Evolutionary conservation across 352 stramenopile species (phyloP).

Genomic region (Blastocystis sp.): DNA sequence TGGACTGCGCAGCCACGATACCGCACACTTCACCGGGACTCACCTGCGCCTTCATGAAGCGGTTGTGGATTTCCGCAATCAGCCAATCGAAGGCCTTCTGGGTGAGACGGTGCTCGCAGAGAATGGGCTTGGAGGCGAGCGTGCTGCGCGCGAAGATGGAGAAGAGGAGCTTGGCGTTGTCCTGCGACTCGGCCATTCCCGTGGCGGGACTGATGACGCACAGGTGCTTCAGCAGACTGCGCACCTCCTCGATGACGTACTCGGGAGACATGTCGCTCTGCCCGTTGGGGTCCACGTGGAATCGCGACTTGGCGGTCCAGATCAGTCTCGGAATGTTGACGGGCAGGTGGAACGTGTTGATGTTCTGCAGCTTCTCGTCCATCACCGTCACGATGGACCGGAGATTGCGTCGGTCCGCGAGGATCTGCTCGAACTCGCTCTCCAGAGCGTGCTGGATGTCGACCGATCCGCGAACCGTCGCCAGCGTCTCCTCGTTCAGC

Average conservation of each 20-base stretch:
- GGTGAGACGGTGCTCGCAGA: constrained; percentile 85
- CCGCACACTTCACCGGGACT: constrained; percentile 92
- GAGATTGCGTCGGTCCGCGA: constrained; percentile 83
- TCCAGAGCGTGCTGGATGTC: constrained; percentile 81
- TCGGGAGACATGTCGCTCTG: constrained; percentile 61
- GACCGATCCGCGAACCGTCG: constrained; percentile 79
- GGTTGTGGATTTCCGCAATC: constrained; percentile 86
- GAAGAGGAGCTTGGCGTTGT: constrained; percentile 93
- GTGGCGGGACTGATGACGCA: constrained; percentile 88
- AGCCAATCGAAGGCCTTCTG: constrained; percentile 85
- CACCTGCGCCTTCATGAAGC: constrained; percentile 85
- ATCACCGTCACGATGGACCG: constrained; percentile 84
- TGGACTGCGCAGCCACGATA: constrained; percentile 93
- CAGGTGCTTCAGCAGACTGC: constrained; percentile 80
- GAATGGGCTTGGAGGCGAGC: constrained; percentile 85
- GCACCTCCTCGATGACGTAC: constrained; percentile 74
- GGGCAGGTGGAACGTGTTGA: constrained; percentile 68
- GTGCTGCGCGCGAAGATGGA: constrained; percentile 87
- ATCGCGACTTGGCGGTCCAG: constrained; percentile 82
- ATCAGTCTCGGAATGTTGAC: constrained; percentile 86
- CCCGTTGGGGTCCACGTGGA: constrained; percentile 61
- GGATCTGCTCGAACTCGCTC: constrained; percentile 80
- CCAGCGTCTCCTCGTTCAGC: constrained; percentile 26
- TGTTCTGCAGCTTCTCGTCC: constrained; percentile 75
- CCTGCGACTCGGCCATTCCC: constrained; percentile 86